Conservation (phyloP, 2,329 filamentous ascomycete species). For the Aspergillus fumigatiaffinis region DNA sequence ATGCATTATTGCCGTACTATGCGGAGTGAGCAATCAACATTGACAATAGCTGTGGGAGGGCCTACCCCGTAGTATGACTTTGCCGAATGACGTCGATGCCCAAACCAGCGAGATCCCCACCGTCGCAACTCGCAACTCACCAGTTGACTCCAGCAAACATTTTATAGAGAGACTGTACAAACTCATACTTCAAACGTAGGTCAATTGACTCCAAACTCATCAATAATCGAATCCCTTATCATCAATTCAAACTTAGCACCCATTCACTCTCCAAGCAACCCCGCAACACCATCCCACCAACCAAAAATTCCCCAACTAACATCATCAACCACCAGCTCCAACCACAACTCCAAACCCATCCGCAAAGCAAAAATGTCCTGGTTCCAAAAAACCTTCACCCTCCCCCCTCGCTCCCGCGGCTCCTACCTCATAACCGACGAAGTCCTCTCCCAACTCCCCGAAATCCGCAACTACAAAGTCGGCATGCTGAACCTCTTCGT, state of each 20-base stretch:
- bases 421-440: constrained; percentile 85
- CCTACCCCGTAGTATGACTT: not conserved
- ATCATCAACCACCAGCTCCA: not conserved
- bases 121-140: not conserved
- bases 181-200: not conserved
- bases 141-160: not conserved
- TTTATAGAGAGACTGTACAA: not conserved
- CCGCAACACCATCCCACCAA: constrained; percentile 1
- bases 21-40: not conserved
- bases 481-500: constrained; percentile 86
- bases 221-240: not conserved
- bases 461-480: constrained; percentile 78
- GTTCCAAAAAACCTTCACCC: constrained; percentile 79
- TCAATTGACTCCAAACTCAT: not conserved
- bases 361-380: constrained; percentile 55
- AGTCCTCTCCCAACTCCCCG: constrained; percentile 67
- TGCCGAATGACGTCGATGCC: constrained; percentile 11
- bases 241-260: not conserved
- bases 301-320: not conserved
- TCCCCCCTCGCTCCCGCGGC: constrained; percentile 73
- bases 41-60: not conserved
- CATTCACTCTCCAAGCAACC: not conserved
- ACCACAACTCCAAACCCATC: not conserved
- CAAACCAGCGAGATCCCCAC: not conserved
- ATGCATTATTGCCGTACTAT: not conserved